phyloP scores from a whole-genome alignment of 73 alveolate species.

The Paramecium tetraurelia region DNA sequence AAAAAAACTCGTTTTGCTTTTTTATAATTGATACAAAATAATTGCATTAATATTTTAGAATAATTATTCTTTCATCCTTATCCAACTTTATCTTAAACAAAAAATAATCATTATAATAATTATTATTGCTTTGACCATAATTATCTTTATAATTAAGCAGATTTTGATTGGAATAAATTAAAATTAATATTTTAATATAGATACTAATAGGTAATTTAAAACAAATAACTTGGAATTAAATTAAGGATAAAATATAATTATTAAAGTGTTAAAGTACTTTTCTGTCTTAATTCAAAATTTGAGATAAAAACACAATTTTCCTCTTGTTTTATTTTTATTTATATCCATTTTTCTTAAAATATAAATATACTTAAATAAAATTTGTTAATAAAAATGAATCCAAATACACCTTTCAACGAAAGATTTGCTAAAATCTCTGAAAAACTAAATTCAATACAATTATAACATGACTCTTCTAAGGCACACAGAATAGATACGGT shows the following conservation, averaged over 20 bases:
- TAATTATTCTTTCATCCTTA: background rate
- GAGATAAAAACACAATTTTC: no score
- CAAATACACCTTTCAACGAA: slow-evolving; percentile 61
- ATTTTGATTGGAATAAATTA: no score
- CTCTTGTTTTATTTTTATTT: background rate
- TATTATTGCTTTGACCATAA: background rate
- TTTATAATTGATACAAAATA: background rate
- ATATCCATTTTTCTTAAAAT: background rate
- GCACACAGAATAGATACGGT: slow-evolving; percentile 55
- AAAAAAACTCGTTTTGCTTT: background rate
- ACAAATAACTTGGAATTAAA: no score
- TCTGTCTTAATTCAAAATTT: no score
- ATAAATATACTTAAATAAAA: slow-evolving; percentile 19
- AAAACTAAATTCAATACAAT: slow-evolving; percentile 46
- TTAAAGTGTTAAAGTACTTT: no score
- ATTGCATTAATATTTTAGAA: background rate
- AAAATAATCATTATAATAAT: background rate
- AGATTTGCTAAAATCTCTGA: slow-evolving; percentile 54
- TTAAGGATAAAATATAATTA: no score
- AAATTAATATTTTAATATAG: no score
- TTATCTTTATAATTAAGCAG: no score
- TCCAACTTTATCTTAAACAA: background rate
- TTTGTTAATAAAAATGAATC: slow-evolving; percentile 47
- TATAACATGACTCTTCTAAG: slow-evolving; percentile 50
- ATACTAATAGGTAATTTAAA: no score